These are phyloP conservation scores for Canavalia gladiata DNA, from an alignment of 306 rosid species.

Conservation along the genomic window DNA sequence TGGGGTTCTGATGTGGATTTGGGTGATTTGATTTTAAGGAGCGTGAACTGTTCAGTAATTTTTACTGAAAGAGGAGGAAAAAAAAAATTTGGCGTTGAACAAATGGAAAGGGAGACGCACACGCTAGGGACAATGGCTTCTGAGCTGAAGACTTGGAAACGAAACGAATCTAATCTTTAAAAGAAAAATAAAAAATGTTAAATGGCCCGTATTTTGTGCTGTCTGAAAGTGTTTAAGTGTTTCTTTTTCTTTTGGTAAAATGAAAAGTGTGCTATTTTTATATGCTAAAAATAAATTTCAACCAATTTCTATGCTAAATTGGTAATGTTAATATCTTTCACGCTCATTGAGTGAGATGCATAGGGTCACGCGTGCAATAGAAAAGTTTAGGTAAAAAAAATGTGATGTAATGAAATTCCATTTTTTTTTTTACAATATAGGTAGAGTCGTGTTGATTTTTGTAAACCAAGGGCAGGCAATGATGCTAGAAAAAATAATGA, in stretches of 20 bases:
- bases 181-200: neutral
- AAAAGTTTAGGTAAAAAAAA: neutral
- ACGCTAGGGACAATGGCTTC: slow-evolving; percentile 36
- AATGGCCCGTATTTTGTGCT: slow-evolving; percentile 7
- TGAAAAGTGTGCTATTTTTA: neutral
- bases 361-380: slow-evolving; percentile 34
- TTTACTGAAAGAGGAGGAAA: slow-evolving; percentile 3
- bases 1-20: slow-evolving; percentile 51
- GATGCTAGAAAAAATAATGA: neutral
- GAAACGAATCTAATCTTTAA: slow-evolving; percentile 38
- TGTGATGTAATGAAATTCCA: slow-evolving; percentile 3
- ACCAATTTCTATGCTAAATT: neutral
- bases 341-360: slow-evolving; percentile 14
- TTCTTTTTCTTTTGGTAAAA: neutral
- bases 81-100: slow-evolving; percentile 39
- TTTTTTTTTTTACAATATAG: neutral
- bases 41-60: slow-evolving; percentile 23
- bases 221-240: slow-evolving; percentile 9
- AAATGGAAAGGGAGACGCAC: slow-evolving; percentile 18
- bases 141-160: slow-evolving; percentile 44
- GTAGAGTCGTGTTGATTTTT: neutral
- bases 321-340: slow-evolving; percentile 19
- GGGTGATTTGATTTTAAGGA: slow-evolving; percentile 32
- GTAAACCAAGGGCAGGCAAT: neutral
- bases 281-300: neutral